Evolutionary conservation across 306 rosid genomes (phyloP), one percentile per base, ranked within the genome.

Genomic region (Rubus idaeus): DNA sequence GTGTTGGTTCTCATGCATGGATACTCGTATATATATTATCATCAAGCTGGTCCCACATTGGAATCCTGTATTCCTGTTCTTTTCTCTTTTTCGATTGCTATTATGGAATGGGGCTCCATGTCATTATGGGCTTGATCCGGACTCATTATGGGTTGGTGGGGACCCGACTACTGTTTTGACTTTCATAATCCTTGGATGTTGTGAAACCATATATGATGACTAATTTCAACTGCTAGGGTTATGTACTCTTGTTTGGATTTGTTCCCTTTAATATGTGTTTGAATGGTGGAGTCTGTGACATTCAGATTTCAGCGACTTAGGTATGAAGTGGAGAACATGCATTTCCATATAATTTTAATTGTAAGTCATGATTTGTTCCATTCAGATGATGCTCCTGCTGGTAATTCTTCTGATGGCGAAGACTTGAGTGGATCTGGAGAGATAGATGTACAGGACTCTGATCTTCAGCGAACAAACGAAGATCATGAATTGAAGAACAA

Each of bases 401-500:
- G 45, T 64, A 39, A 16, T 56, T 84, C 90, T 5, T 83, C 88
- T 0, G 87, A 77, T 0, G 86, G 77, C 30, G 91, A 86, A 57
- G 89, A 85, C 35, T 7, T 70, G 17, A 79, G 84, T 2, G 80
- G 44, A 30, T 30, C 35, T 0, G 90, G 80, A 47, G 92, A 84
- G 75, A 78, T 74, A 16, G 91, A 88, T 60, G 75, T 50, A 30
- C 80, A 12, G 23, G 87, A 77, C 46, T 21, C 40, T 17, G 42
- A 61, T 17, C 76, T 62, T 63, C 73, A 65, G 78, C 80, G 55
- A 68, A 72, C 53, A 2, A 18, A 45, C 45, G 88, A 82, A 78
- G 88, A 80, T 76, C 81, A 71, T 51, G 89, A 89, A 61, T 83
- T 93, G 41, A 93, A 93, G 87, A 92, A 86, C 21, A 84, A 81